Evolutionary conservation across 495 filamentous ascomycete genomes (phyloP), one percentile per base, ranked within the genome.

Genomic region (Xylaria bambusicola): DNA sequence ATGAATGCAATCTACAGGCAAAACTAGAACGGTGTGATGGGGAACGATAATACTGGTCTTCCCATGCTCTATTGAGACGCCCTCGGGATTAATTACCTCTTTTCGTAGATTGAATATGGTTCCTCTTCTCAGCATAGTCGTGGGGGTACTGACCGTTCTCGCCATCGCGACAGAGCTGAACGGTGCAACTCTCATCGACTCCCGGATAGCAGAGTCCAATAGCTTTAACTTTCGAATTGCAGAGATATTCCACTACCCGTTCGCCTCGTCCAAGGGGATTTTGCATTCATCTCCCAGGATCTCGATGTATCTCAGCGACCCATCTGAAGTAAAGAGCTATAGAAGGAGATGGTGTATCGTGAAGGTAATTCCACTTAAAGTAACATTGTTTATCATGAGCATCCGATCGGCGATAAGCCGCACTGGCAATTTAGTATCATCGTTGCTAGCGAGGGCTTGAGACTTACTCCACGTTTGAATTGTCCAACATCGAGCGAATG

Each of bases 1-100:
- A 20, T 58, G 52, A 36, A 65, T 59, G 10, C 13, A 5, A 21
- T 62, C 56, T 8, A 54, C 42, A 1, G 65, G 65, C 9, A 61
- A 13, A 24, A 20, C 50, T 1, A 65, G 24, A n/a, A 49, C 35
- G 0, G 44, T 61, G 6, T 62, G 59, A 1, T 18, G 41, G 7
- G 65, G 59, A 24, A 68, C 6, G 12, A 33, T 35, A n/a, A 60
- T 24, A 6, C 61, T 66, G 17, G 67, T 65, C 6, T n/a, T 24
- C 31, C 23, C 58, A 2, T 49, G 23, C 18, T 55, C 17, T 2
- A 61, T 29, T 21, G 18, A 2, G 13, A 61, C 18, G 4, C 58
- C 58, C 0, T 41, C 0, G 4, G 58, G 31, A 21, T 50, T 29
- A 1, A 61, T 42, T 6, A 61, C 58, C 58, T 61, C 13, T 33